Percentiles rank a stretch among this genome's conserved stretches.
These are phyloP conservation scores for Beta corolliflora DNA, from an alignment of 179 eudicot species.

Conservation along the genomic window DNA sequence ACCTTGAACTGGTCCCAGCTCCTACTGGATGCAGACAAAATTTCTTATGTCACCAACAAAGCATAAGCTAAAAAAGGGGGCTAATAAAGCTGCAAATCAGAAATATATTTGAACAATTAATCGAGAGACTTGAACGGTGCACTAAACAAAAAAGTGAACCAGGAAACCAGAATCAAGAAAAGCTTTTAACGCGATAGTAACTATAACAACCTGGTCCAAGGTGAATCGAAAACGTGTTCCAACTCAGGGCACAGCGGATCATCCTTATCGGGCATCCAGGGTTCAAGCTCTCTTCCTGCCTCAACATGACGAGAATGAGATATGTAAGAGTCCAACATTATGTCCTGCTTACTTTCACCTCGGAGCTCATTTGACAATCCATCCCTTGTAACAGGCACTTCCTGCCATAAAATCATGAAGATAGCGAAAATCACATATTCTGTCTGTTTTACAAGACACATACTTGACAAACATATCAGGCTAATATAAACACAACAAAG, in stretches of 20 bases:
- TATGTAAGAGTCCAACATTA: conserved; percentile 87
- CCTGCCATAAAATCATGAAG: conserved; percentile 51
- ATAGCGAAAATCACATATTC: background rate
- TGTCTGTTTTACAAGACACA: background rate
- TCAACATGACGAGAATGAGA: conserved; percentile 79
- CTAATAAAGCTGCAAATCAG: background rate
- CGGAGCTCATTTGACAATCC: conserved; percentile 59
- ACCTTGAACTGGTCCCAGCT: conserved; percentile 97
- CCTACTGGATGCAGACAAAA: conserved; percentile 39
- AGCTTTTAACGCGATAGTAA: conserved; percentile 17
- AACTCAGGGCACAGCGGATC: conserved; percentile 66
- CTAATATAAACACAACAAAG: background rate
- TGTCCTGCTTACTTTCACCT: conserved; percentile 62
- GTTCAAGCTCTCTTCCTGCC: conserved; percentile 76
- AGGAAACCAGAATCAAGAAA: background rate
- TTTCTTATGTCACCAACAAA: conserved; percentile 21
- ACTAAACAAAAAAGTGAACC: background rate
- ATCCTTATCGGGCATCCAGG: conserved; percentile 87
- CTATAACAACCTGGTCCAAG: conserved; percentile 71
- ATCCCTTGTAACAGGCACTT: conserved; percentile 68
- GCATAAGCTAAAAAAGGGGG: background rate
- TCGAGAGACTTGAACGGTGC: background rate
- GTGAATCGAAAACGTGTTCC: conserved; percentile 73
- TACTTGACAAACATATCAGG: conserved; percentile 1
- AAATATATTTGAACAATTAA: background rate